Evolutionary conservation across 768 basidiomycete genomes (phyloP), one percentile per base, ranked within the genome.

Genomic region (Boletales sp.): DNA sequence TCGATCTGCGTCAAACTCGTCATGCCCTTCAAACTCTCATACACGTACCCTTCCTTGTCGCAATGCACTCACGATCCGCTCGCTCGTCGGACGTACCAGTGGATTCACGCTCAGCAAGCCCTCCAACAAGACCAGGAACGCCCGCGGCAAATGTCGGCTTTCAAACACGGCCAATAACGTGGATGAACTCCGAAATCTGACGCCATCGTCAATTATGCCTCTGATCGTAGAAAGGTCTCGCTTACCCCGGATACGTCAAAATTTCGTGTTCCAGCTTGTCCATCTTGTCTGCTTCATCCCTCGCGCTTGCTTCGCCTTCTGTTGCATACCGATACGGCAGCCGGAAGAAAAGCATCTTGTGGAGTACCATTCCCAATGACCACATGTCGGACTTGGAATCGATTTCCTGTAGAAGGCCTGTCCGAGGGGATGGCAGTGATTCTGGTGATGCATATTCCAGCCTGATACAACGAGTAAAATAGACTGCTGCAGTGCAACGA

Each of bases 351-450:
- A 95, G 71, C 53, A 98, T 77, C 60, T 93, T 94, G 73, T 97
- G 85, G 15, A 98, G 75, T 48, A 98, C 90, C 87, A 98, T 93
- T 54, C 94, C 94, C 14, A 98, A 76, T 6, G 90, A 91, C 94
- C 95, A 98, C 84, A 97, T 93, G 63, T 98, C 94, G 5, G 89
- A 81, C 61, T 94, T 94, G 0, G 91, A 90, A 59, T 90, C 87
- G 3, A 91, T 76, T 40, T 87, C 84, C 8, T 73, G 75, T 8
- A 89, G 80, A 18, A 76, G 67, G 0, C 90, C 89, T 0, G 82
- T 85, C 7, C 73, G 68, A 13, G 80, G 82, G 0, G 82, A 80
- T 3, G 84, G 82, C 1, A 98, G 74, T 0, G 90, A 88, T 65
- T 97, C 95, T 0, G 94, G 95, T 0, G 92, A 84, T 13, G 87